Base-by-base conservation (phyloP, 257 asterid genomes). In the Nicotiana attenuata region DNA sequence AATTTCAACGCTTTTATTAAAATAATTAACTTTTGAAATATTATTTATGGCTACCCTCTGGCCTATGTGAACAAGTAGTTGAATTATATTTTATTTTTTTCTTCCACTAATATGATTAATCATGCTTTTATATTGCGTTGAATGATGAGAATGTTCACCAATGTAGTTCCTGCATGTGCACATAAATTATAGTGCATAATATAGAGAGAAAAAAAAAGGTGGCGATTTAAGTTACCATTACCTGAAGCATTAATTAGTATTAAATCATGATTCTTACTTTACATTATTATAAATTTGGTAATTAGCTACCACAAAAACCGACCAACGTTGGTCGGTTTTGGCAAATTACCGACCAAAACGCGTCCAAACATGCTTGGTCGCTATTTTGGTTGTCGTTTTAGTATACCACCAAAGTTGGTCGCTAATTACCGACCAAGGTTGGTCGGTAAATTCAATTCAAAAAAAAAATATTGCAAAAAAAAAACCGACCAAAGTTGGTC, bases 211-310 rank as follows among this genome's bases (percentile, higher is more conserved):
- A 45, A 5, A 5, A 71, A 22, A 57, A n/a, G 35, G 22, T 73
- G 24, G 79, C 47, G 56, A 47, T 73, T 73, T 47, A 56, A 24
- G 60, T 73, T 47, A n/a, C 79, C 61, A 73, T 47, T 4, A 47
- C 26, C 7, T 7, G 10, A 73, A 73, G 20, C 22, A 53, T 73
- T 73, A 73, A 15, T 71, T 73, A 73, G 16, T 73, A 41, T 47
- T 47, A 73, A 73, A 73, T 73, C 24, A 73, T 73, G 79, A 73
- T 73, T 73, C 15, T 28, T 26, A 26, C n/a, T n/a, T n/a, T n/a
- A n/a, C n/a, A n/a, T n/a, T n/a, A n/a, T n/a, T n/a, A n/a, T n/a
- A n/a, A n/a, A n/a, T n/a, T n/a, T n/a, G n/a, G n/a, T n/a, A n/a
- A n/a, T n/a, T n/a, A n/a, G n/a, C n/a, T n/a, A n/a, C n/a, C n/a